These are phyloP conservation scores for Bassia scoparia DNA, from an alignment of 148 eudicot genomes.

Conservation along the genomic window DNA sequence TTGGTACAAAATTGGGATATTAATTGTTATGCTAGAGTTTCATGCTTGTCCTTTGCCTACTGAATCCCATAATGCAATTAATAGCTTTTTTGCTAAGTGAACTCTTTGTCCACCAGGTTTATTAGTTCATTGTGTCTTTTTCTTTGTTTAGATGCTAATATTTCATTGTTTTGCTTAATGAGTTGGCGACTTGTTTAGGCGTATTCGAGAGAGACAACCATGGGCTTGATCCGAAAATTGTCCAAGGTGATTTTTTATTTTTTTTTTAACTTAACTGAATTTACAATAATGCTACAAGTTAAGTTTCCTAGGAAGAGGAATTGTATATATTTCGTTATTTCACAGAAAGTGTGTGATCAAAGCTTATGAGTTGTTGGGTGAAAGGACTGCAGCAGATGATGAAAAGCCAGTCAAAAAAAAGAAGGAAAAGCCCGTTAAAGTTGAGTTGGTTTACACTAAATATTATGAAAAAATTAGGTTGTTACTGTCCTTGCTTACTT, in stretches of 20 bases:
- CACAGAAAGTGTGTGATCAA: constrained; percentile 76
- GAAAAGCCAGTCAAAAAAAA: constrained; percentile 89
- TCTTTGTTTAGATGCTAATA: background rate
- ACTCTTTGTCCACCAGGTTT: background rate
- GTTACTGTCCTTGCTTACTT: constrained; percentile 11
- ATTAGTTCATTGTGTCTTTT: background rate
- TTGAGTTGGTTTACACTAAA: constrained; percentile 37
- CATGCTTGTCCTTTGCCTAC: background rate
- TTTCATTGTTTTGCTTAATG: constrained; percentile 19
- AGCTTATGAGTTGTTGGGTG: constrained; percentile 68
- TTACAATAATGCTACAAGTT: too few relatives aligned
- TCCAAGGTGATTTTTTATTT: constrained; percentile 54
- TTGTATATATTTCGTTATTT: constrained; percentile 13
- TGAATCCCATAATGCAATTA: too few relatives aligned
- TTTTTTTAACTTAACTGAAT: background rate
- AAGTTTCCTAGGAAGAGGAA: background rate
- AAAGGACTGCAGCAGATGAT: constrained; percentile 90
- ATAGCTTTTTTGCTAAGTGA: background rate
- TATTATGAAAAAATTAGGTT: background rate
- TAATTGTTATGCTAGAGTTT: background rate
- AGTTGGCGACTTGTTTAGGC: constrained; percentile 87
- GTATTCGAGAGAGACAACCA: constrained; percentile 81
- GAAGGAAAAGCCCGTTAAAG: constrained; percentile 88
- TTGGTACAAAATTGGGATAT: background rate
- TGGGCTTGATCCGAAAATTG: constrained; percentile 99